Percentiles rank a stretch among this genome's conserved stretches.
Evolutionary conservation across 1,284 basidiomycete species (phyloP).

Genomic region (Anthracocystis setariae): DNA sequence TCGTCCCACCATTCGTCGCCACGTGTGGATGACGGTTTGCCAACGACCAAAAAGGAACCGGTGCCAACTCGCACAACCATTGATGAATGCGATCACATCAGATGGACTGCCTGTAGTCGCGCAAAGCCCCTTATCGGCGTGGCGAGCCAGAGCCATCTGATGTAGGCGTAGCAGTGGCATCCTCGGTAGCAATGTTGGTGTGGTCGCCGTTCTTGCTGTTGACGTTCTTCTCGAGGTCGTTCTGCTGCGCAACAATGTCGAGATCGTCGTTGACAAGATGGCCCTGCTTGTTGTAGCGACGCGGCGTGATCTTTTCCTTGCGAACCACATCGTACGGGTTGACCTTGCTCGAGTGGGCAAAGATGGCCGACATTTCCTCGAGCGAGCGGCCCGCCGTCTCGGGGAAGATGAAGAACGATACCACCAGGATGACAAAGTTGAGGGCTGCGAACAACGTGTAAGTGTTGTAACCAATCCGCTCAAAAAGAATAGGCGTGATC

Average conservation of each 20-base stretch:
- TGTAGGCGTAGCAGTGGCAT: constrained; percentile 35
- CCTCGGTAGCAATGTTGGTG: constrained; percentile 28
- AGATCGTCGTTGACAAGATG: constrained; percentile 50
- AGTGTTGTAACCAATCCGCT: constrained; percentile 45
- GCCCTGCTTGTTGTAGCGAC: constrained; percentile 61
- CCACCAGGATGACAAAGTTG: constrained; percentile 52
- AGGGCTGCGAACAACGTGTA: constrained; percentile 55
- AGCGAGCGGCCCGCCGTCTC: constrained; percentile 61
- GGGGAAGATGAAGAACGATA: constrained; percentile 60
- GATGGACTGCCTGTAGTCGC: too few relatives aligned
- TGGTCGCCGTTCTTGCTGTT: constrained; percentile 20
- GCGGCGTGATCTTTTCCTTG: constrained; percentile 53
- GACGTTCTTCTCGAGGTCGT: constrained; percentile 37
- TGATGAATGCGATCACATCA: constrained; percentile 2
- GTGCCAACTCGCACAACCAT: too few relatives aligned
- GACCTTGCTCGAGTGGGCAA: constrained; percentile 54
- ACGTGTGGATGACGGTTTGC: too few relatives aligned
- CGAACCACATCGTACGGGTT: constrained; percentile 63
- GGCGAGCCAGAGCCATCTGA: constrained; percentile 23
- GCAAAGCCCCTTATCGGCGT: too few relatives aligned
- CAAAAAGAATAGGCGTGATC: constrained; percentile 41
- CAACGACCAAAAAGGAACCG: too few relatives aligned
- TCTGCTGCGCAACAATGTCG: constrained; percentile 36
- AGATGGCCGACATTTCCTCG: constrained; percentile 64
- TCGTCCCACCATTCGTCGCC: too few relatives aligned